Base-by-base conservation (phyloP, 1,284 basidiomycete species). In the Xanthoconium separans region DNA sequence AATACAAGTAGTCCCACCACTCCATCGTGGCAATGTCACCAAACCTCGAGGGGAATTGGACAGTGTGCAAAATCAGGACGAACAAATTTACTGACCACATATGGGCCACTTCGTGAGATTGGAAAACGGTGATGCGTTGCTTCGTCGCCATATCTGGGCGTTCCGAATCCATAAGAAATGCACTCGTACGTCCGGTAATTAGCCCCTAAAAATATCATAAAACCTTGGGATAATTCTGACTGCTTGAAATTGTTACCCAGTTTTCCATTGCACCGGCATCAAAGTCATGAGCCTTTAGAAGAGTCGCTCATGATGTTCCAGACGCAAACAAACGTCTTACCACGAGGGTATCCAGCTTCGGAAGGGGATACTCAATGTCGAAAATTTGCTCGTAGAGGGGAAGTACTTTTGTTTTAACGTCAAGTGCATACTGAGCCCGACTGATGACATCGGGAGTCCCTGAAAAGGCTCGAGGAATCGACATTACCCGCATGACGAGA, bases 261-360 rank as follows among this genome's bases (percentile, higher is more conserved):
- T 97, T 97, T 75, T 98, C 94, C 94, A 95, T 96, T 3, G 93
- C 94, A 50, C 84, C 93, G 33, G 89, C 87, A 69, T 96, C 94
- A 61, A 96, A 96, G 70, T 96, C 93, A 56, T 82, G 84, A 7
- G 83, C 91, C 81, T 86, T 56, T 18, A 57, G 27, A 47, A 16
- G 6, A 42, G 52, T 53, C 20, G 55, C 2, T 33, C 11, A 40
- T 33, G 33, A 16, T 29, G 16, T 18, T 16, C 27, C 13, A 11
- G 37, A 56, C 15, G 20, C 15, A 24, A 50, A 33, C 9, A 16
- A 39, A 20, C 20, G 22, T 69, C 82, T 61, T 65, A 86, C 86
- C 54, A 89, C 84, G 13, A 95, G 78, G 1, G 93, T 95, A 68
- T 97, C 94, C 45, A 96, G 80, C 76, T 98, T 98, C 16, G 95